Conservation (phyloP, 2,329 filamentous ascomycete genomes). For the Penicillium brasilianum region DNA sequence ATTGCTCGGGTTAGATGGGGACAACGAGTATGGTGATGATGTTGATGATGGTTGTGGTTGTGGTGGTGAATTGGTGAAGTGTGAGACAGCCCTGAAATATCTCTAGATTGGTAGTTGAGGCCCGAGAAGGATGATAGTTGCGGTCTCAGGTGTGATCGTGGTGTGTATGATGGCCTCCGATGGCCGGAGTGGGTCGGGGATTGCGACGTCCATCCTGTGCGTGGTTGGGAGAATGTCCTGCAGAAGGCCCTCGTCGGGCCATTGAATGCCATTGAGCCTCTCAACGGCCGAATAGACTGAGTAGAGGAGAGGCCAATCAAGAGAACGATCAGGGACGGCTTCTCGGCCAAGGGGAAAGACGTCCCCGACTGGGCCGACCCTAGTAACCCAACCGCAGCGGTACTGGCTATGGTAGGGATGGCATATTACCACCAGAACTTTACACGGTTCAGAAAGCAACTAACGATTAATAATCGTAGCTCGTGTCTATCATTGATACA, state of each 20-base stretch:
- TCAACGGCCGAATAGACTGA: not conserved
- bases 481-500: not conserved
- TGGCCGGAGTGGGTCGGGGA: slow-evolving; percentile 21
- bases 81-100: not conserved
- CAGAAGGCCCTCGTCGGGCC: not conserved
- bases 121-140: not conserved
- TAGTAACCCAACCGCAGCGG: too few species aligned
- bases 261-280: slow-evolving; percentile 1
- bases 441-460: too few species aligned
- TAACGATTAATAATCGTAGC: too few species aligned
- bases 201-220: slow-evolving; percentile 2
- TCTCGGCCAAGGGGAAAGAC: not conserved
- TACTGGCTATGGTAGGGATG: too few species aligned
- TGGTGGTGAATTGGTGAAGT: not conserved
- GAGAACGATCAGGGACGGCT: not conserved
- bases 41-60: not conserved
- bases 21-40: not conserved
- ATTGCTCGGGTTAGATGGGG: slow-evolving; percentile 15
- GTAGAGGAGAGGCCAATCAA: not conserved
- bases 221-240: not conserved
- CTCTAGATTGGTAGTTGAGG: not conserved
- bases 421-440: not conserved
- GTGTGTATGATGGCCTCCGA: slow-evolving; percentile 15
- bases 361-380: not conserved
- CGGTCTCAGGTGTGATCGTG: slow-evolving; percentile 4